Base-by-base conservation (phyloP, 305 asterid genomes). In the Ilex paraguariensis region DNA sequence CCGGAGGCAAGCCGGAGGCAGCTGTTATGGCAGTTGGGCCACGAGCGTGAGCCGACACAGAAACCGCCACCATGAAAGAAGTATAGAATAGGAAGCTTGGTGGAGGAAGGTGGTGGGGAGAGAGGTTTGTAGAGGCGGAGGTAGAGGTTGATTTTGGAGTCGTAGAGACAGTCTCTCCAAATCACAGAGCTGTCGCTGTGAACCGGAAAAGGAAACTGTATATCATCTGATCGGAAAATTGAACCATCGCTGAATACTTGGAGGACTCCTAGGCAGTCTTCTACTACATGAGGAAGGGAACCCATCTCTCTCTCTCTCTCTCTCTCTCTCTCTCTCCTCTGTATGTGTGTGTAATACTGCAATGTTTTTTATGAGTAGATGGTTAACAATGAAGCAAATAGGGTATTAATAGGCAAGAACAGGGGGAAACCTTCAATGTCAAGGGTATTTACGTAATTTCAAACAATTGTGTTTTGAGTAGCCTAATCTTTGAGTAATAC, bases 201-300 rank as follows among this genome's bases (percentile, higher is more conserved):
- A 32, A 53, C 31, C 14, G 48, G 17, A 4, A 75, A 56, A 3
- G 84, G 81, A 52, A 81, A 69, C 12, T 71, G 6, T 71, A 5
- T 59, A 21, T 58, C 57, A 17, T 66, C 65, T 6, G 77, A 30
- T 14, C 90, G 79, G 68, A 14, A 61, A 66, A 85, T 54, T 49
- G 91, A 73, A 57, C 96, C 96, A 49, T 88, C 86, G 55, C 91
- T 88, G n/a, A 58, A 64, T 4, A 88, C 40, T 50, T 78, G 86
- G 13, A 88, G 64, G 6, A 88, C 42, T 12, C 96, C 94, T 0
- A 65, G 52, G 58, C 79, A 71, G 60, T 87, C 84, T 68, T 87
- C 95, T 8, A 78, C 82, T 39, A 81, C 73, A 53, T 63, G 67
- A 72, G 81, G 82, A 72, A 77, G 76, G 17, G 87, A 83, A 17